These are phyloP conservation scores for Eremomyces bilateralis DNA, from an alignment of 495 filamentous ascomycete species.

Conservation along the genomic window DNA sequence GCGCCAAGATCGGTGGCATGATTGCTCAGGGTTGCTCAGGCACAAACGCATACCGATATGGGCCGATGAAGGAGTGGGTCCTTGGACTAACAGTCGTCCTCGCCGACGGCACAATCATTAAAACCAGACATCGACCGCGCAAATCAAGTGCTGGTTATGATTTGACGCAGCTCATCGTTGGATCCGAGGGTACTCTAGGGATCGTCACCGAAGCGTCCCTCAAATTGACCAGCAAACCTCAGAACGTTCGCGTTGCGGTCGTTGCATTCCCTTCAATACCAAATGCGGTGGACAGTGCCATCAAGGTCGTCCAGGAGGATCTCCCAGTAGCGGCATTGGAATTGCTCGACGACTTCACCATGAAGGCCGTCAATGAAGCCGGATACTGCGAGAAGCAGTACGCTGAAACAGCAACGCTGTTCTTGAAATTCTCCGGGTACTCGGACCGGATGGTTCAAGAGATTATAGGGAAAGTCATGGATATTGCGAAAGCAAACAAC, in stretches of 20 bases:
- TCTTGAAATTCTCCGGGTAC: slow-evolving; percentile 84
- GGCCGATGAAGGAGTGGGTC: slow-evolving; percentile 93
- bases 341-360: slow-evolving; percentile 72
- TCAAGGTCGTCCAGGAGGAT: slow-evolving; percentile 54
- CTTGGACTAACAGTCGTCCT: slow-evolving; percentile 72
- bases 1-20: slow-evolving; percentile 85
- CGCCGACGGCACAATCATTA: slow-evolving; percentile 76
- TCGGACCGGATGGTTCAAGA: slow-evolving; percentile 51
- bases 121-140: slow-evolving; percentile 53
- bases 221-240: slow-evolving; percentile 57
- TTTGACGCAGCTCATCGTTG: slow-evolving; percentile 60
- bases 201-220: slow-evolving; percentile 71
- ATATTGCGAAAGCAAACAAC: slow-evolving; percentile 38
- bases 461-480: slow-evolving; percentile 51
- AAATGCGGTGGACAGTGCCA: slow-evolving; percentile 57
- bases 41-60: slow-evolving; percentile 82
- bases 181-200: slow-evolving; percentile 75
- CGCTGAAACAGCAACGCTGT: slow-evolving; percentile 61
- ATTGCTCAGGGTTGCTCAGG: slow-evolving; percentile 55
- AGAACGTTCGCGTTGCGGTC: slow-evolving; percentile 55
- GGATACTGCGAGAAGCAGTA: slow-evolving; percentile 45
- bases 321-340: slow-evolving; percentile 71
- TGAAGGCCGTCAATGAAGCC: slow-evolving; percentile 65
- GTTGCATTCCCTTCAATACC: slow-evolving; percentile 57
- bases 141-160: slow-evolving; percentile 80